Conservation (phyloP, 2,329 filamentous ascomycete species). For the Pseudopyricularia cyperi region DNA sequence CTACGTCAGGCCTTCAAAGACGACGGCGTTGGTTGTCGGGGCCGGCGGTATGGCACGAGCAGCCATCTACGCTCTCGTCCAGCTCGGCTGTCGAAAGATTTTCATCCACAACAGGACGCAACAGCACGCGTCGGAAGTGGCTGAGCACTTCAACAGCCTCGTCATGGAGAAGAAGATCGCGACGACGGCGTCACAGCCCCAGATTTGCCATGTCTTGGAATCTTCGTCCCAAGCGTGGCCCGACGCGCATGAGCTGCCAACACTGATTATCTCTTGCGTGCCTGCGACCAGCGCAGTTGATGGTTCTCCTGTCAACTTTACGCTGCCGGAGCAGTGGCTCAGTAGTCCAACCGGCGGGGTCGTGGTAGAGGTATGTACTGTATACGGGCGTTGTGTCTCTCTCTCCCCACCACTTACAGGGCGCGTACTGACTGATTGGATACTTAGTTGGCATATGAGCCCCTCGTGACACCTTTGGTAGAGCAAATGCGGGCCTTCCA, state of each 20-base stretch:
- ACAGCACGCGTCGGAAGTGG: conserved; percentile 46
- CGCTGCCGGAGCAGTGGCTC: conserved; percentile 56
- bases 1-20: conserved; percentile 37
- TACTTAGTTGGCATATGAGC: conserved; percentile 52
- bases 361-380: conserved; percentile 42
- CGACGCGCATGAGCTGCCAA: conserved; percentile 44
- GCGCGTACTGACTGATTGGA: neutral
- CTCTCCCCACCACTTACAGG: neutral
- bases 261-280: conserved; percentile 60
- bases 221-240: conserved; percentile 53
- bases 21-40: conserved; percentile 44
- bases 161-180: conserved; percentile 16
- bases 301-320: conserved; percentile 52
- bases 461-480: conserved; percentile 54
- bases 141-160: conserved; percentile 52
- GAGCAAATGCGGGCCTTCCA: conserved; percentile 44
- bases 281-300: conserved; percentile 50
- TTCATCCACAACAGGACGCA: conserved; percentile 58
- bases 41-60: conserved; percentile 62
- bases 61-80: conserved; percentile 60
- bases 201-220: conserved; percentile 40
- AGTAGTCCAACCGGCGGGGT: conserved; percentile 60
- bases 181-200: conserved; percentile 8
- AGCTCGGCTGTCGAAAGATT: conserved; percentile 59
- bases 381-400: neutral